Evolutionary conservation across 805 yeast genomes (phyloP).

Genomic region (Pichia kluyveri): DNA sequence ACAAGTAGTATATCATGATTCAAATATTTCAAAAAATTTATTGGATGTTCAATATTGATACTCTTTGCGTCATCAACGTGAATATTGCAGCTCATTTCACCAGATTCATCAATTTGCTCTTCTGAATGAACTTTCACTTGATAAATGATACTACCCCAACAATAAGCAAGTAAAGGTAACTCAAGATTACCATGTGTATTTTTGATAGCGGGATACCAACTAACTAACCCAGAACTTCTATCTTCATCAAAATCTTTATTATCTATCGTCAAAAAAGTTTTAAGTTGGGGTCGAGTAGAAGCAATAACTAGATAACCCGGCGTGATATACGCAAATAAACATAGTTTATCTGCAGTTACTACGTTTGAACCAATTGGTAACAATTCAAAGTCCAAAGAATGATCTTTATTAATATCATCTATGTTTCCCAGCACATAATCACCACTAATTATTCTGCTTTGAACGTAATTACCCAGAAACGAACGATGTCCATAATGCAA

Average conservation of each 20-base stretch:
- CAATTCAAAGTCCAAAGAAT: slow-evolving; percentile 33
- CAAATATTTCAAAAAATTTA: no score
- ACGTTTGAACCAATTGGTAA: slow-evolving; percentile 52
- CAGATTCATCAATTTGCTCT: slow-evolving; percentile 18
- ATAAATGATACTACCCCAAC: slow-evolving; percentile 55
- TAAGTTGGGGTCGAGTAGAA: slow-evolving; percentile 42
- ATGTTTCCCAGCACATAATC: slow-evolving; percentile 20
- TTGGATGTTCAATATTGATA: no score
- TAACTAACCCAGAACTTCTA: no score
- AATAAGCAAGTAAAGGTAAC: slow-evolving; percentile 48
- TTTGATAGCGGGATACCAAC: slow-evolving; percentile 53
- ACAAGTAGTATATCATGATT: no score
- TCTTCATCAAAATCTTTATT: no score
- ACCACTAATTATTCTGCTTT: slow-evolving; percentile 41
- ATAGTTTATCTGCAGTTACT: slow-evolving; percentile 41
- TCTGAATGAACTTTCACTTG: slow-evolving; percentile 33
- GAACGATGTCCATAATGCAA: slow-evolving; percentile 57
- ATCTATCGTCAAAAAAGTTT: slow-evolving; percentile 13
- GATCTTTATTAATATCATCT: slow-evolving; percentile 8
- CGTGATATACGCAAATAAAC: slow-evolving; percentile 53
- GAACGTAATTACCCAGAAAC: slow-evolving; percentile 34
- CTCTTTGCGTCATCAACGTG: no score
- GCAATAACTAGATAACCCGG: slow-evolving; percentile 40
- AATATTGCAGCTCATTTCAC: slow-evolving; percentile 12
- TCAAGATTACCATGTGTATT: slow-evolving; percentile 20